Evolutionary conservation across 192 early-diverging fungal species (phyloP), one percentile per base, ranked within the genome.

Genomic region (Entomortierella beljakovae): DNA sequence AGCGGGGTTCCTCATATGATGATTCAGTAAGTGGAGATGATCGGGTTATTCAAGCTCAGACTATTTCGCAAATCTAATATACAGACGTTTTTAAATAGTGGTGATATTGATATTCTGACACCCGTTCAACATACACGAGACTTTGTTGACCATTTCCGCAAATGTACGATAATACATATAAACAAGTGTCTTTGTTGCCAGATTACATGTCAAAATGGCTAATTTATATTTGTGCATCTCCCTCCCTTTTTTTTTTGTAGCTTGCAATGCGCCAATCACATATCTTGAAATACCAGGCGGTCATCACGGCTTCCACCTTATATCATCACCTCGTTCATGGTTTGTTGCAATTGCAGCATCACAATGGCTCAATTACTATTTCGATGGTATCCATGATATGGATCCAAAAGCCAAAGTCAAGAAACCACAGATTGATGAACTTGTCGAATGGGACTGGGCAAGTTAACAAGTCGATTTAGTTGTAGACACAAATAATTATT

Each of bases 261-360:
- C 35, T 1, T 68, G 57, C 22, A 59, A 23, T 6, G 52, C 68
- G 25, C 55, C 60, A 11, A 73, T 80, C 16, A 50, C 63, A 11
- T 73, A 70, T 29, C 49, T 74, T 22, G 75, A 68, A 32, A 28
- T 80, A 9, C 67, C 75, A 46, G 82, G 82, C 8, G 82, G 82
- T 8, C 82, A 83, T 43, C 82, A 83, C 34, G 62, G 75, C 46
- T 83, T 80, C 64, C 75, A 83, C 43, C 33, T 73, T 46, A 70
- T 83, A 55, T 80, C 82, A 8, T 83, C 82, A 0, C 82, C 82
- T 25, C 75, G 82, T 18, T 80, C 82, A 13, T 79, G 77, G 70
- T 83, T 80, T 32, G 34, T 63, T 42, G 42, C 65, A 11, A 83
- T 83, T 35, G 62, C 75, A 3, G 62, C 61, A 35, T 64, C 61